Conservation (phyloP, 2,329 filamentous ascomycete genomes). For the Talaromyces sp. region DNA sequence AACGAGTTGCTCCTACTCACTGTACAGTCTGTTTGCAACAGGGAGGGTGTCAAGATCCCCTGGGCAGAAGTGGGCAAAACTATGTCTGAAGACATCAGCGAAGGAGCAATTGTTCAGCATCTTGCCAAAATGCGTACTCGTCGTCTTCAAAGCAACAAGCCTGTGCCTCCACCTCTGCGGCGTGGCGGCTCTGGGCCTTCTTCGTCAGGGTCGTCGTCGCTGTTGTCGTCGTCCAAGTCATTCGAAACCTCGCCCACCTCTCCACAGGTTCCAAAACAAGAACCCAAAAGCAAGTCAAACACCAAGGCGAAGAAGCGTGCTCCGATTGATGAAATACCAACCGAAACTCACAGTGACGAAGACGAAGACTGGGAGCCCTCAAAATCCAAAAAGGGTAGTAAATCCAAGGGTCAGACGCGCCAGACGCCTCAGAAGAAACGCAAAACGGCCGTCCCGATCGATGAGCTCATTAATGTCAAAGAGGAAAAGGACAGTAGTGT, state of each 20-base stretch:
- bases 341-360: background rate
- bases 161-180: constrained; percentile 36
- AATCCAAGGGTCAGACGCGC: background rate
- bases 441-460: background rate
- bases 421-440: constrained; percentile 7
- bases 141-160: constrained; percentile 25
- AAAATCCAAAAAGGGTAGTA: background rate
- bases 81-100: constrained; percentile 37
- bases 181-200: constrained; percentile 23
- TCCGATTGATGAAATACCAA: constrained; percentile 2
- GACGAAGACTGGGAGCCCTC: constrained; percentile 6
- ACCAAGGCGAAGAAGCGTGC: constrained; percentile 8
- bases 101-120: constrained; percentile 43
- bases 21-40: constrained; percentile 37
- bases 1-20: constrained; percentile 38
- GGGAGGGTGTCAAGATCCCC: constrained; percentile 33
- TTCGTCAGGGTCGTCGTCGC: background rate
- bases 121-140: constrained; percentile 39
- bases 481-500: background rate
- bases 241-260: background rate
- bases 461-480: background rate
- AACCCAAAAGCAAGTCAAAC: background rate
- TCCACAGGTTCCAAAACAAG: background rate
- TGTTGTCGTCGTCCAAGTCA: constrained; percentile 8
- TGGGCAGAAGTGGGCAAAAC: constrained; percentile 35